A percentile compares a stretch with the other conserved stretches of the same genome.
Evolutionary conservation across 1,139 yeast species (phyloP).

Genomic region (Candida glucosophila): DNA sequence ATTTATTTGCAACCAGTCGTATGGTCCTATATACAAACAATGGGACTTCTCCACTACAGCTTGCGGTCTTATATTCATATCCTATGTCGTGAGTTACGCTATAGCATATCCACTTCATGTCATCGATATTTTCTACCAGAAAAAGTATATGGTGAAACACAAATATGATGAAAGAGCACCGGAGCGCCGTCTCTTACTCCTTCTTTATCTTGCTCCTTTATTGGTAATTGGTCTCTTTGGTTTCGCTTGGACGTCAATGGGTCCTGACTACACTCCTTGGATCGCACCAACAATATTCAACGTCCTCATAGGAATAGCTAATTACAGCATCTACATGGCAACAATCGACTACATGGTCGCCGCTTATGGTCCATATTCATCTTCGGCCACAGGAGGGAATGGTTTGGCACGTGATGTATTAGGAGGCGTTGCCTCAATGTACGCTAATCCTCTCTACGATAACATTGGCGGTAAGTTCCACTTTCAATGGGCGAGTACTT

Average conservation of each 20-base stretch:
- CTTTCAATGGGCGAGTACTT: slow-evolving; percentile 25
- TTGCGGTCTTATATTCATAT: slow-evolving; percentile 20
- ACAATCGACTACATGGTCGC: slow-evolving; percentile 29
- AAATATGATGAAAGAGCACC: slow-evolving; percentile 17
- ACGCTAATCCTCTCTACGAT: slow-evolving; percentile 22
- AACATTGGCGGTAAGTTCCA: slow-evolving; percentile 17
- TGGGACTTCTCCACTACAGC: slow-evolving; percentile 18
- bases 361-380: slow-evolving; percentile 26
- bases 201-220: slow-evolving; percentile 18
- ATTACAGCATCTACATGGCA: slow-evolving; percentile 26
- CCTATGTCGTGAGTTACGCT: slow-evolving; percentile 23
- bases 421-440: slow-evolving; percentile 27
- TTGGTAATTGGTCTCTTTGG: slow-evolving; percentile 26
- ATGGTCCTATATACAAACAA: slow-evolving; percentile 19
- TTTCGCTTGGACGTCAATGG: slow-evolving; percentile 28
- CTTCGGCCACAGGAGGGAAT: slow-evolving; percentile 35
- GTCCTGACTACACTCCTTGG: slow-evolving; percentile 22
- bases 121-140: slow-evolving; percentile 17
- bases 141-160: slow-evolving; percentile 8
- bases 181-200: slow-evolving; percentile 15
- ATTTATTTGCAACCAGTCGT: slow-evolving; percentile 29
- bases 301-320: slow-evolving; percentile 24
- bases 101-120: slow-evolving; percentile 17
- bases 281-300: slow-evolving; percentile 26
- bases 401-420: slow-evolving; percentile 29